phyloP scores from a whole-genome alignment of 2,329 filamentous ascomycete genomes.

The Hypoxylon sp. region DNA sequence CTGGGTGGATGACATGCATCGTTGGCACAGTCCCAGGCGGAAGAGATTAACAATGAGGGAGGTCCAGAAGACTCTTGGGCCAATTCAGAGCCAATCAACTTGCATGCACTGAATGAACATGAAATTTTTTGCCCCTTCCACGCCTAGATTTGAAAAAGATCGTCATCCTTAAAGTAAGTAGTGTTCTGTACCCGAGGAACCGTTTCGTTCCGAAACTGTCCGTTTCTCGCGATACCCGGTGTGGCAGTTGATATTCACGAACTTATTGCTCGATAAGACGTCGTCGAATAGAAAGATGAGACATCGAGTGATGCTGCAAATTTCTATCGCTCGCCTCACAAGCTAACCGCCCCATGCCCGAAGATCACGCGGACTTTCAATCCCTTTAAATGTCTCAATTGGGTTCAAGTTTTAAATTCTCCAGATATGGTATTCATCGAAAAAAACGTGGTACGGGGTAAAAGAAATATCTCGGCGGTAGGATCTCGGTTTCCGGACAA shows the following conservation, averaged over 20 bases:
- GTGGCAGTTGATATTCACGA: conserved; percentile 36
- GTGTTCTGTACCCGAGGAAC: conserved; percentile 33
- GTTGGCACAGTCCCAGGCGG: conserved; percentile 30
- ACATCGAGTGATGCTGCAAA: conserved; percentile 24
- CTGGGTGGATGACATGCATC: conserved; percentile 41
- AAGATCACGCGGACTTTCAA: conserved; percentile 4
- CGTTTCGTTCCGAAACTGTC: conserved; percentile 34
- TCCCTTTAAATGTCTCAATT: conserved; percentile 8
- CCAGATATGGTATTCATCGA: background rate
- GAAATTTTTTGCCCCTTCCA: conserved; percentile 39
- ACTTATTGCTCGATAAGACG: conserved; percentile 31
- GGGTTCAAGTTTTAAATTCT: background rate
- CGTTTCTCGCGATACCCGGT: conserved; percentile 26
- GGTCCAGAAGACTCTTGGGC: conserved; percentile 40
- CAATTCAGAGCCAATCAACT: conserved; percentile 42
- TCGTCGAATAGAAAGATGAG: conserved; percentile 27
- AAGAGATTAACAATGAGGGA: conserved; percentile 37
- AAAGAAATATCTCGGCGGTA: conserved; percentile 31
- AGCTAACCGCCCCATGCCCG: conserved; percentile 1
- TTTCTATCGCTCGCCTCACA: conserved; percentile 8
- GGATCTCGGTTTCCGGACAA: conserved; percentile 33
- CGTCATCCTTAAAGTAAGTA: conserved; percentile 25
- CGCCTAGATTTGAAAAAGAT: conserved; percentile 40
- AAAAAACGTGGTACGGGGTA: conserved; percentile 5
- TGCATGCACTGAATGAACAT: conserved; percentile 44